phyloP scores from a whole-genome alignment of 2,329 filamentous ascomycete genomes.

The Ceratocystis eucalypticola region DNA sequence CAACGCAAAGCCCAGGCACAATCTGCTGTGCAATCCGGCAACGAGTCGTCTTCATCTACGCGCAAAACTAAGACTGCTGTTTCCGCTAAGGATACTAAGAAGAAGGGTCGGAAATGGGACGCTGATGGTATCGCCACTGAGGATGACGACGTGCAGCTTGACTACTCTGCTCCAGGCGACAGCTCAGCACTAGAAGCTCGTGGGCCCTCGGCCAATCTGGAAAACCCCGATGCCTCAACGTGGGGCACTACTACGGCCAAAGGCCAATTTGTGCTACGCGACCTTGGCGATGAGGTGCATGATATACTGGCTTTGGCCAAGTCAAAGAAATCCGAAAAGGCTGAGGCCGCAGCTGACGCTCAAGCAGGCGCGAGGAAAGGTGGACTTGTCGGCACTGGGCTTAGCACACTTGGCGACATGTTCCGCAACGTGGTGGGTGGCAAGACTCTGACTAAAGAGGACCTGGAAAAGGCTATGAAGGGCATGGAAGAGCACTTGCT shows the following conservation, averaged over 20 bases:
- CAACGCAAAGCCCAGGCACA: conserved; percentile 54
- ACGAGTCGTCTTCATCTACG: conserved; percentile 47
- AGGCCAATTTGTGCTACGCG: conserved; percentile 86
- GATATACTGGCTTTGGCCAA: conserved; percentile 75
- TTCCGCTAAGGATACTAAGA: conserved; percentile 51
- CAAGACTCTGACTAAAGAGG: conserved; percentile 76
- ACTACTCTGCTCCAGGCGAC: conserved; percentile 64
- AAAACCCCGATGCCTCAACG: conserved; percentile 61
- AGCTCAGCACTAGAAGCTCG: conserved; percentile 36
- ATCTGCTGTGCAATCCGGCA: conserved; percentile 63
- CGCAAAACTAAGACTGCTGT: conserved; percentile 41
- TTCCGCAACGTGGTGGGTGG: conserved; percentile 93
- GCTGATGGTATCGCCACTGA: conserved; percentile 79
- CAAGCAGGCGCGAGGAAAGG: conserved; percentile 33
- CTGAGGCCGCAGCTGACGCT: conserved; percentile 35
- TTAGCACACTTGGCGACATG: conserved; percentile 72
- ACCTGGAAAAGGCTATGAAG: conserved; percentile 84
- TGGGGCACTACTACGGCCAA: conserved; percentile 78
- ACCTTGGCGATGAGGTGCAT: conserved; percentile 86
- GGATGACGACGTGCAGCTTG: conserved; percentile 63
- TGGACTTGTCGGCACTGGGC: conserved; percentile 63
- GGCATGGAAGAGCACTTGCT: conserved; percentile 92
- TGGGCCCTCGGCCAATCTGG: conserved; percentile 45
- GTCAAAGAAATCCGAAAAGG: conserved; percentile 31
- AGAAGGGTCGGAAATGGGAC: conserved; percentile 87